These are phyloP conservation scores for Cyberlindnera japonica DNA, from an alignment of 805 yeast genomes.

Conservation along the genomic window DNA sequence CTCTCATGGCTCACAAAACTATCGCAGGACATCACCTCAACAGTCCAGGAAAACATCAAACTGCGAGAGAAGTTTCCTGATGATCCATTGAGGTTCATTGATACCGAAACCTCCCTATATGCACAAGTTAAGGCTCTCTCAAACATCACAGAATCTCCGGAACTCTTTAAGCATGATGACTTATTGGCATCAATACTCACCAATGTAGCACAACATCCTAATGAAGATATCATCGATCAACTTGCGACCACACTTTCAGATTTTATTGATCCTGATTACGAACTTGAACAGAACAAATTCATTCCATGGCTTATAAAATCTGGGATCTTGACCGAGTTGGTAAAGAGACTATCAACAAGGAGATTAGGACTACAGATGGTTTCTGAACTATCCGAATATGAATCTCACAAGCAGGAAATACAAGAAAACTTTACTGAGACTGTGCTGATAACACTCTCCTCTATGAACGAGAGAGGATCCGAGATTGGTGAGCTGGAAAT, in stretches of 20 bases:
- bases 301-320: conserved; percentile 5
- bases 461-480: neutral
- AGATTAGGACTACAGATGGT: conserved; percentile 2
- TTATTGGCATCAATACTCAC: conserved; percentile 1
- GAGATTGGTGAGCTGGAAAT: neutral
- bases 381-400: conserved; percentile 9
- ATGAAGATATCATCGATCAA: conserved; percentile 19
- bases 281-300: conserved; percentile 8
- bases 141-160: conserved; percentile 15
- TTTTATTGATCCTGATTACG: conserved; percentile 17
- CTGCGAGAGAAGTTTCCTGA: conserved; percentile 10
- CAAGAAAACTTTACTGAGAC: conserved; percentile 2
- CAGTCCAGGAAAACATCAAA: conserved; percentile 8
- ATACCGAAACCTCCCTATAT: conserved; percentile 17
- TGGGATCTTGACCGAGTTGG: conserved; percentile 1
- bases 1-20: conserved; percentile 16
- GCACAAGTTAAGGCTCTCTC: conserved; percentile 18
- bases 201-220: conserved; percentile 14
- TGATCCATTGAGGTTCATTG: conserved; percentile 21
- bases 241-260: conserved; percentile 14
- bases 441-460: conserved; percentile 1
- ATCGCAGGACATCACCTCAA: conserved; percentile 2
- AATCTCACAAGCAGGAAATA: neutral
- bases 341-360: neutral
- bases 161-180: conserved; percentile 7